Base-by-base conservation (phyloP, 345 rosid species). In the Stellera chamaejasme region DNA sequence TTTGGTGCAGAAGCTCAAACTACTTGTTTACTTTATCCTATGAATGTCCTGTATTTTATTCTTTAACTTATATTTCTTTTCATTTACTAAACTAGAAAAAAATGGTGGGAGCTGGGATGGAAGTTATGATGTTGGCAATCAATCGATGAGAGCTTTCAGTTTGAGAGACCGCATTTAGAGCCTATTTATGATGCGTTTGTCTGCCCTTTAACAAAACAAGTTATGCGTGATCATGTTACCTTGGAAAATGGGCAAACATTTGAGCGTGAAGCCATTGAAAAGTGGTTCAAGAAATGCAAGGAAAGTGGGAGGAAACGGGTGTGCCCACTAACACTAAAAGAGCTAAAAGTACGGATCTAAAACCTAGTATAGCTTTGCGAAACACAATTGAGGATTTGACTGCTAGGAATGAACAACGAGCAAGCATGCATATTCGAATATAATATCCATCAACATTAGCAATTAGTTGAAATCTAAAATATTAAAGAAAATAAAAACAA, bases 301-400 rank as follows among this genome's bases (percentile, higher is more conserved):
- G n/a, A n/a, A n/a, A n/a, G n/a, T n/a, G n/a, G n/a, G n/a, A n/a
- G n/a, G n/a, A n/a, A n/a, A n/a, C n/a, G n/a, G n/a, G n/a, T n/a
- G n/a, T n/a, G n/a, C n/a, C n/a, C n/a, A n/a, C n/a, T n/a, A n/a
- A n/a, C n/a, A n/a, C n/a, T n/a, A n/a, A n/a, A n/a, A n/a, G n/a
- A n/a, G n/a, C n/a, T n/a, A n/a, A n/a, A n/a, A n/a, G n/a, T n/a
- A n/a, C n/a, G n/a, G n/a, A n/a, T n/a, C n/a, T n/a, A n/a, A n/a
- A n/a, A n/a, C n/a, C n/a, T n/a, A n/a, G n/a, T n/a, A n/a, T n/a
- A n/a, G n/a, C n/a, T 43, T 62, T 93, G 74, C 81, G 94, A 50
- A 76, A 79, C 69, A 81, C 94, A 5, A 93, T 93, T 27, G 88
- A 93, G 70, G 97, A 93, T 71, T 93, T 97, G 99, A 89, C 83